Evolutionary conservation across 2,329 filamentous ascomycete species (phyloP), one percentile per base, ranked within the genome.

Genomic region (Pestalotiopsis sp.): DNA sequence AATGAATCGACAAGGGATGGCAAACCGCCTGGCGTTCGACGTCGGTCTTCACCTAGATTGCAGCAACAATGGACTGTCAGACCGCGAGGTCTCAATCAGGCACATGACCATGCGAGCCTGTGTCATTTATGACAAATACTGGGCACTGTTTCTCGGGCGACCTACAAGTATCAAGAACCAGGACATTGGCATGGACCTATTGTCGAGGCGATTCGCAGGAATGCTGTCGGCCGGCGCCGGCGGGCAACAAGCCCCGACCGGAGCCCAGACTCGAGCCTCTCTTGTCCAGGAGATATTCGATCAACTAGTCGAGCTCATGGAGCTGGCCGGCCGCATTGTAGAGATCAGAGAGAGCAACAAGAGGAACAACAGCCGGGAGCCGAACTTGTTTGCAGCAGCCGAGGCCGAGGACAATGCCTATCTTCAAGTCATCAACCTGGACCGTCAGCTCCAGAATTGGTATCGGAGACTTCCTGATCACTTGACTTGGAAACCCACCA

Each of bases 391-490:
- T 65, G 71, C 75, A 9, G 68, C 72, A 6, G 77, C 74, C 12
- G 80, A 78, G 59, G 70, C 75, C 3, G 83, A 86, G 67, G 81
- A 84, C 31, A 82, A 81, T 66, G 83, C 82, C 4, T 87, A 87
- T 67, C 77, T 85, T 2, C 82, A 84, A 45, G 83, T 86, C 72
- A 81, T 86, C 68, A 82, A 83, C 13, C 78, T 87, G 2, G 85
- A 88, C 70, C 82, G 85, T 4, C 84, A 87, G 68, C 82, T 88
- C 39, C 85, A 85, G 71, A 85, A 82, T 69, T 88, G 86, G 86
- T 86, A 88, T 70, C 80, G 83, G 9, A 78, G 84, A 9, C 77
- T 88, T 3, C 86, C 86, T 0, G 84, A 85, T 9, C 79, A 83
- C 63, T 79, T 79, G 73, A 81, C 73, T 27, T 89, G 77, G 86